Conservation (phyloP, 495 filamentous ascomycete species). For the Hypoxylon rickii region DNA sequence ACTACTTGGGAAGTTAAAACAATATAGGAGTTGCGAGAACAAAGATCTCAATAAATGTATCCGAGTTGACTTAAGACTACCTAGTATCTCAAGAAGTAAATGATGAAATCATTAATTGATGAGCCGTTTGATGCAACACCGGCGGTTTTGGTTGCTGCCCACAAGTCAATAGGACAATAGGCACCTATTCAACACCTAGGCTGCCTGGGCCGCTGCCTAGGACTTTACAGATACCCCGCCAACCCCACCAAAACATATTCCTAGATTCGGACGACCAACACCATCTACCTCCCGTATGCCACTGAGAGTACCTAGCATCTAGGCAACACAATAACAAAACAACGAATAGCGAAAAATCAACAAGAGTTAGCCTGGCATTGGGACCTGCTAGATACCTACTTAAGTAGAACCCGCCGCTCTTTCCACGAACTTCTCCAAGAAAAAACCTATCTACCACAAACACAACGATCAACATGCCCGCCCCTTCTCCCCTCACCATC, state of each 20-base stretch:
- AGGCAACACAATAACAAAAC: conserved; percentile 31
- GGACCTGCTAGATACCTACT: background rate
- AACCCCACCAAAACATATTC: conserved; percentile 42
- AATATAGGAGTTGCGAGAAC: no score
- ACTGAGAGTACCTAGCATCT: conserved; percentile 1
- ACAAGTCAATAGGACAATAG: no score
- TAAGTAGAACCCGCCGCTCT: background rate
- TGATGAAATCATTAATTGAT: no score
- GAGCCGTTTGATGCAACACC: no score
- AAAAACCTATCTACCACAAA: background rate
- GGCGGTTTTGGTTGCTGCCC: conserved; percentile 15
- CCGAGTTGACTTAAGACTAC: no score
- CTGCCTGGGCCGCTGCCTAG: no score
- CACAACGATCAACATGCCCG: conserved; percentile 59
- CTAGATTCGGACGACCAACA: conserved; percentile 10
- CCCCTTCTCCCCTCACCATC: conserved; percentile 73
- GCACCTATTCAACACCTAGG: no score
- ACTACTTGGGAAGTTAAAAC: no score
- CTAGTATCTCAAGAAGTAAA: no score
- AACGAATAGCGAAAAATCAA: conserved; percentile 2
- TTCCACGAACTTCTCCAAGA: background rate
- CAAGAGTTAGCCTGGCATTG: background rate
- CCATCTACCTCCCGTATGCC: background rate
- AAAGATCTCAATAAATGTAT: no score
- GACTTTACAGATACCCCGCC: conserved; percentile 29